Conservation (phyloP, 495 filamentous ascomycete species). For the Margaritispora aquatica region DNA sequence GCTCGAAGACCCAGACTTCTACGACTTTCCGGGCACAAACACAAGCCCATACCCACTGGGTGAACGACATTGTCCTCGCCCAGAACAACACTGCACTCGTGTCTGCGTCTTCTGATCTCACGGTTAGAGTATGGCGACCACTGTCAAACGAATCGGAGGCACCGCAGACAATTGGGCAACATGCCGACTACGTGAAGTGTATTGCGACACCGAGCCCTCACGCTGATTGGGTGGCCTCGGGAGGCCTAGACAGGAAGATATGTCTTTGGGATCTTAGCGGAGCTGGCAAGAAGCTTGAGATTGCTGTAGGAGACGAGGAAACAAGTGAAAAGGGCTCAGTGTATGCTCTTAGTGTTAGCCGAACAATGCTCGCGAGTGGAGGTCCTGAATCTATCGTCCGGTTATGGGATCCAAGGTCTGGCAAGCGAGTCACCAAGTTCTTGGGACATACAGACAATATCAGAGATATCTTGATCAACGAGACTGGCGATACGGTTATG, state of each 20-base stretch:
- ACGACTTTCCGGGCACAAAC: slow-evolving; percentile 83
- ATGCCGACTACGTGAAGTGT: slow-evolving; percentile 94
- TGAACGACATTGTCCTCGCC: slow-evolving; percentile 90
- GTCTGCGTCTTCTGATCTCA: slow-evolving; percentile 91
- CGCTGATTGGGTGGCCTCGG: slow-evolving; percentile 90
- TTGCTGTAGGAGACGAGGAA: slow-evolving; percentile 75
- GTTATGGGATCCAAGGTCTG: slow-evolving; percentile 86
- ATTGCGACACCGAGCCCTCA: slow-evolving; percentile 67
- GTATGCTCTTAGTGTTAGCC: slow-evolving; percentile 64
- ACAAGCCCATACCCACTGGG: slow-evolving; percentile 98
- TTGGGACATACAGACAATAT: slow-evolving; percentile 98
- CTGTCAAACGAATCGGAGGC: slow-evolving; percentile 57
- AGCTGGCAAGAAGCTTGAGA: slow-evolving; percentile 74
- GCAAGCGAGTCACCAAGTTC: slow-evolving; percentile 89
- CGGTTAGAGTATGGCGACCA: slow-evolving; percentile 94
- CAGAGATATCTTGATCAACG: slow-evolving; percentile 81
- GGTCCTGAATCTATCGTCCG: slow-evolving; percentile 91
- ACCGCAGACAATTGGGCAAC: slow-evolving; percentile 81
- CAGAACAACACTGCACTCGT: slow-evolving; percentile 78
- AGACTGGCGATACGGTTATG: slow-evolving; percentile 84
- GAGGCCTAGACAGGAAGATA: slow-evolving; percentile 88
- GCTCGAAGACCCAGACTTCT: slow-evolving; percentile 31
- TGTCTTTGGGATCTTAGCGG: slow-evolving; percentile 90
- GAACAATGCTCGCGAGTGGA: slow-evolving; percentile 77
- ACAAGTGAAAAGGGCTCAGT: slow-evolving; percentile 86